A percentile compares a stretch with the other conserved stretches of the same genome.
Evolutionary conservation across 441 rosid species (phyloP).

Genomic region (Kokia cookei): DNA sequence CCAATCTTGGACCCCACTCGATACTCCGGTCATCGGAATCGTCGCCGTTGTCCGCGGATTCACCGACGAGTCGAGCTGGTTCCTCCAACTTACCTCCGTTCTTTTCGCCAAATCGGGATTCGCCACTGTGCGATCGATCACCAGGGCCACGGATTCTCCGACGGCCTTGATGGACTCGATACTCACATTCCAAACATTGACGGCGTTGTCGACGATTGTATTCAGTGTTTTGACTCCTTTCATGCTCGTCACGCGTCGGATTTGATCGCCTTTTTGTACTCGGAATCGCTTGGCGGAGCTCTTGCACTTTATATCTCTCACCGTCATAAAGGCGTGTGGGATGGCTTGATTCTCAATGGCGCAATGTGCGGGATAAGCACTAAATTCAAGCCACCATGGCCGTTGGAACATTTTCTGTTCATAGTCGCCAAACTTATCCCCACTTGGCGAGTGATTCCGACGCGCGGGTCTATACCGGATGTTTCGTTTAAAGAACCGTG

Average conservation of each 20-base stretch:
- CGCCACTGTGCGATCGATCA: slow-evolving; percentile 79
- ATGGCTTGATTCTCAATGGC: slow-evolving; percentile 72
- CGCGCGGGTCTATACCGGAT: slow-evolving; percentile 67
- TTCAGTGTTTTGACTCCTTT: slow-evolving; percentile 50
- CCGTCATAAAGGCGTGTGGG: slow-evolving; percentile 60
- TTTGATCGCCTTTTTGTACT: slow-evolving; percentile 65
- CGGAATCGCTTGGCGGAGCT: slow-evolving; percentile 87
- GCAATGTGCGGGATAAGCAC: slow-evolving; percentile 94
- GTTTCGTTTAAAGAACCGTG: slow-evolving; percentile 72
- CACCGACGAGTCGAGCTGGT: slow-evolving; percentile 87
- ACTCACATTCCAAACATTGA: slow-evolving; percentile 70
- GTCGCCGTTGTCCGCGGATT: slow-evolving; percentile 85
- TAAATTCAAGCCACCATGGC: slow-evolving; percentile 96
- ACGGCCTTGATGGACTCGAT: slow-evolving; percentile 49
- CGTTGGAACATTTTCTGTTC: slow-evolving; percentile 70
- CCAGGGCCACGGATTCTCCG: slow-evolving; percentile 94
- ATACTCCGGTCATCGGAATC: slow-evolving; percentile 34
- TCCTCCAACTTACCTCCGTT: slow-evolving; percentile 56
- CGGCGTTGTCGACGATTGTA: slow-evolving; percentile 77
- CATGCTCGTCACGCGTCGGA: slow-evolving; percentile 40
- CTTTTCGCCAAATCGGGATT: slow-evolving; percentile 74
- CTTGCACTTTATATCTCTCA: slow-evolving; percentile 67
- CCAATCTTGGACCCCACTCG: slow-evolving; percentile 81
- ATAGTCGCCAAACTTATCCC: slow-evolving; percentile 61
- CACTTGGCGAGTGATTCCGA: slow-evolving; percentile 81